These are phyloP conservation scores for Pseudozyma hubeiensis DNA, from an alignment of 1,284 basidiomycete genomes.

Conservation along the genomic window DNA sequence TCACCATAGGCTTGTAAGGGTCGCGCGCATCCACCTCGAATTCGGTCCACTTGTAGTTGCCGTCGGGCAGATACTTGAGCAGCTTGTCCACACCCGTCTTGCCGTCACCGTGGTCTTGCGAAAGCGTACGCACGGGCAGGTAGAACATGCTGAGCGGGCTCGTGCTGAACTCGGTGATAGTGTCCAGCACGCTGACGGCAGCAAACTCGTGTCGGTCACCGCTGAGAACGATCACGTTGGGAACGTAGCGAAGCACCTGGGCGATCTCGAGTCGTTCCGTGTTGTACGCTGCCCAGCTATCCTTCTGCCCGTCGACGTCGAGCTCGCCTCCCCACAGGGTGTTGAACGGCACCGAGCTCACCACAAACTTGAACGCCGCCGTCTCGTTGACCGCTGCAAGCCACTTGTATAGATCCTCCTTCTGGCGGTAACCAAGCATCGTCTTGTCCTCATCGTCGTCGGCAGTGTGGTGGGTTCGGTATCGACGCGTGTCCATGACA, in stretches of 20 bases:
- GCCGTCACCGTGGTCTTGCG: slow-evolving; percentile 69
- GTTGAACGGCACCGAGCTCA: slow-evolving; percentile 82
- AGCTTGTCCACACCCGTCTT: slow-evolving; percentile 75
- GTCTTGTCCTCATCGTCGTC: slow-evolving; percentile 72
- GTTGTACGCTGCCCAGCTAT: slow-evolving; percentile 78
- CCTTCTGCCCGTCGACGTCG: slow-evolving; percentile 74
- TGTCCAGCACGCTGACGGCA: slow-evolving; percentile 69
- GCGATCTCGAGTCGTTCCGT: slow-evolving; percentile 73
- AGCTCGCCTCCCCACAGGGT: slow-evolving; percentile 76
- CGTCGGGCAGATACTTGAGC: slow-evolving; percentile 72
- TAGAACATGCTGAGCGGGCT: slow-evolving; percentile 75
- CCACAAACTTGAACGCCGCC: slow-evolving; percentile 83
- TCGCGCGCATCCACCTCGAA: slow-evolving; percentile 81
- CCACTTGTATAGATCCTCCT: slow-evolving; percentile 78
- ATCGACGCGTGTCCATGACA: slow-evolving; percentile 80
- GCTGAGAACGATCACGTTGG: slow-evolving; percentile 76
- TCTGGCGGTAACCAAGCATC: slow-evolving; percentile 80
- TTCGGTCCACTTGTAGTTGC: slow-evolving; percentile 72
- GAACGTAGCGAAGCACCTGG: slow-evolving; percentile 72
- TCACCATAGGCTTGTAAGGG: slow-evolving; percentile 73
- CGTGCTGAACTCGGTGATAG: slow-evolving; percentile 74
- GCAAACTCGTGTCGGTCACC: slow-evolving; percentile 84
- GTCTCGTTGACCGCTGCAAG: slow-evolving; percentile 77
- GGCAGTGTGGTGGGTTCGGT: slow-evolving; percentile 72
- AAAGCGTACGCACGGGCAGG: slow-evolving; percentile 66